phyloP scores from a whole-genome alignment of 495 filamentous ascomycete genomes.

The Aspergillus saccharolyticus region DNA sequence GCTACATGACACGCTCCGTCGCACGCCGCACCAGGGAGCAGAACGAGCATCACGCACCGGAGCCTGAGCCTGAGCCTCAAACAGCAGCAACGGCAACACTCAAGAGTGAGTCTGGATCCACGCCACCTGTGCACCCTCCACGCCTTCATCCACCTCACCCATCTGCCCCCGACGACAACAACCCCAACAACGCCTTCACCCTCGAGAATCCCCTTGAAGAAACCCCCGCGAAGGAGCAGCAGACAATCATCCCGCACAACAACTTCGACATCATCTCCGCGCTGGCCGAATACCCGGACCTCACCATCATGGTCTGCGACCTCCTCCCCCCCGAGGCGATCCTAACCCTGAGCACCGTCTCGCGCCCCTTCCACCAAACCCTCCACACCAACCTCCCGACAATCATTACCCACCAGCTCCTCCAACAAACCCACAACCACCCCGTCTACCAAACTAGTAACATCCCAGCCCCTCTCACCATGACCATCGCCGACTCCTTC shows the following conservation, averaged over 20 bases:
- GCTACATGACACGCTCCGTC: neutral
- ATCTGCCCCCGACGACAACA: neutral
- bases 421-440: constrained; percentile 24
- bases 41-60: neutral
- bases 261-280: constrained; percentile 4
- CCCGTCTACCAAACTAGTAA: too few species aligned
- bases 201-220: neutral
- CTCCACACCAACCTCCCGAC: neutral
- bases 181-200: neutral
- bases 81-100: neutral
- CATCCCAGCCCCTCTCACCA: too few species aligned
- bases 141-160: neutral
- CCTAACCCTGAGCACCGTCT: neutral
- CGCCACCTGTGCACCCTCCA: neutral
- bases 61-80: neutral
- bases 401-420: neutral
- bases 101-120: neutral
- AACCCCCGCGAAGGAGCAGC: neutral
- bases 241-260: neutral
- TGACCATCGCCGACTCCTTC: constrained; percentile 34
- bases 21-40: neutral
- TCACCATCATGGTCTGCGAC: neutral
- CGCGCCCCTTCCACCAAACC: neutral
- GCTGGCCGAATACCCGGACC: neutral
- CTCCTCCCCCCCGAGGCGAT: neutral